Evolutionary conservation across 352 stramenopile genomes (phyloP).

Genomic region (Pythium rhizo-oryzae): DNA sequence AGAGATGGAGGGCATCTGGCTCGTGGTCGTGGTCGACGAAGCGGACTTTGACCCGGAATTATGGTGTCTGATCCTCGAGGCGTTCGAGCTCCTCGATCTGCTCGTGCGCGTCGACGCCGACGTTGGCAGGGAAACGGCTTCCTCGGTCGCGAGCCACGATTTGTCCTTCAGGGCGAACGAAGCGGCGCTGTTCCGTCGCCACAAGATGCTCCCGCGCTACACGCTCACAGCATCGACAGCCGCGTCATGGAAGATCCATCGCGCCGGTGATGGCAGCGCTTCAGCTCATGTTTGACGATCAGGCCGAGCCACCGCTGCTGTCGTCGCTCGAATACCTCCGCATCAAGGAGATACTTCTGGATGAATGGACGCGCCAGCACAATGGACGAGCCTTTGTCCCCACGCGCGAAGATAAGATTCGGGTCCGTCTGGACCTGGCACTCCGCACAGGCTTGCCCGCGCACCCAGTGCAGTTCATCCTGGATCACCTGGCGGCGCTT

Average conservation of each 20-base stretch:
- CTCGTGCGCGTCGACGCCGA: constrained; percentile 6
- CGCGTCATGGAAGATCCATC: neutral
- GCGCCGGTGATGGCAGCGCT: neutral
- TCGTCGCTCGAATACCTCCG: neutral
- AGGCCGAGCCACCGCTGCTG: neutral
- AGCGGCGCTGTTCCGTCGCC: neutral
- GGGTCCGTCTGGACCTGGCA: neutral
- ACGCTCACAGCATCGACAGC: neutral
- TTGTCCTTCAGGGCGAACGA: neutral
- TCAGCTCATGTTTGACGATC: neutral
- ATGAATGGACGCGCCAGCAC: neutral
- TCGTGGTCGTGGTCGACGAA: neutral
- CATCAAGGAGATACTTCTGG: neutral
- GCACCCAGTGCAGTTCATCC: neutral
- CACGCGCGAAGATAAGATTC: neutral
- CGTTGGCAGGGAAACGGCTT: neutral
- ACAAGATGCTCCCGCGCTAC: neutral
- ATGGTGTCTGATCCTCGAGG: neutral
- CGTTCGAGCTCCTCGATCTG: constrained; percentile 10
- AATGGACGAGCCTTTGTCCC: neutral
- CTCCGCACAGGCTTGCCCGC: neutral
- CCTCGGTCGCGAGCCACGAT: neutral
- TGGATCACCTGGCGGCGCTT: neutral
- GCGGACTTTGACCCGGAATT: neutral
- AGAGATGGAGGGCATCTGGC: neutral